Base-by-base conservation (phyloP, 495 filamentous ascomycete species). In the Trichoderma reesei region DNA sequence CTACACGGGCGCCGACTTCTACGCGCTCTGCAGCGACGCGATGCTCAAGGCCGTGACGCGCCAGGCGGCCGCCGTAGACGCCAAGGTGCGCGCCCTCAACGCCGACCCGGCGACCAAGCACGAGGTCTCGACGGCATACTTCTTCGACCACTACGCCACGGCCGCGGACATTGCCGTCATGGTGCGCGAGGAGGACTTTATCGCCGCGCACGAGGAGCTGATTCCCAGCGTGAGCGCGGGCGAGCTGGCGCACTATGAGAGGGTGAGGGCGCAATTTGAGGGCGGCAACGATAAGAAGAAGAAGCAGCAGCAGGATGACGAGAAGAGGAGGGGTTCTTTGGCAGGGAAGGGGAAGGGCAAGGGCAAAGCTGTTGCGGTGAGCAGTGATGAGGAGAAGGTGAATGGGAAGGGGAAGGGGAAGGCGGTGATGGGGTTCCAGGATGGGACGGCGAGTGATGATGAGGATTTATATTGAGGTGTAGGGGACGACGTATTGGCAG, bases 31-130 rank as follows among this genome's bases (percentile, higher is more conserved):
- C 76, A 96, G 91, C 14, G 94, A 98, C 75, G 90, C 94, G 41
- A 98, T 98, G 95, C 86, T 98, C 61, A 98, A 98, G 74, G 94
- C 95, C 5, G 92, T 98, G 64, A 98, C 93, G 0, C 85, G 94
- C 5, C 91, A 96, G 72, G 91, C 95, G 0, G 81, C 84, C 2
- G 80, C 85, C 1, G 92, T 96, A 14, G 94, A 98, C 70, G 78
- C 84, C 41, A 96, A 96, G 76, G 88, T 98, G 70, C 80, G 82
- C 37, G 77, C 77, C 3, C 72, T 88, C 71, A 86, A 86, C 67
- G 69, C 76, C 31, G 68, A 67, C 11, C 67, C 82, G 41, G 66
- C 64, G 3, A 37, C 31, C 1, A 67, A 66, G 7, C 64, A 68
- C 16, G 71, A 68, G n/a, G 75, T 97, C 62, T 87, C 86, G 14